A percentile compares a stretch with the other conserved stretches of the same genome.
These are phyloP conservation scores for Fragaria iinumae DNA, from an alignment of 306 rosid species.

Conservation along the genomic window DNA sequence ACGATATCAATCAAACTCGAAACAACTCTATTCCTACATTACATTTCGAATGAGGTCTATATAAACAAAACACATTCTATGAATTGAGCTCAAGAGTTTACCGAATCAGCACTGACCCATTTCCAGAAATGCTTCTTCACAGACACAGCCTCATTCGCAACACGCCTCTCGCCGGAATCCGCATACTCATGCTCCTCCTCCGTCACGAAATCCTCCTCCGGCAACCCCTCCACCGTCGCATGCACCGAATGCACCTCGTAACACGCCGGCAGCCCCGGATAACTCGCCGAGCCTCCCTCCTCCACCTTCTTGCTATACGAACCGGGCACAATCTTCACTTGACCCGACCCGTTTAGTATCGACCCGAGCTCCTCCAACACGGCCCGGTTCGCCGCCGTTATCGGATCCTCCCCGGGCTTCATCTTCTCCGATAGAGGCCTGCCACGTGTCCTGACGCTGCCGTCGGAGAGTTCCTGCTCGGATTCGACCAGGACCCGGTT, in stretches of 20 bases:
- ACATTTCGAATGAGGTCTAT: neutral
- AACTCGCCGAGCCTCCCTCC: conserved; percentile 75
- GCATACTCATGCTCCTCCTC: conserved; percentile 72
- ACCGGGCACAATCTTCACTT: conserved; percentile 52
- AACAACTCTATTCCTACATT: neutral
- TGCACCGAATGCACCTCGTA: conserved; percentile 73
- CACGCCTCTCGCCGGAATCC: conserved; percentile 31
- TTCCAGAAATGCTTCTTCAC: conserved; percentile 93
- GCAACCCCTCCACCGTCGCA: conserved; percentile 71
- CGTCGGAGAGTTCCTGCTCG: conserved; percentile 78
- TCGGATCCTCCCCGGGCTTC: conserved; percentile 81
- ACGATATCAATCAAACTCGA: neutral
- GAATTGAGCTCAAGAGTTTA: conserved; percentile 2
- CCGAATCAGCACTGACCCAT: conserved; percentile 73
- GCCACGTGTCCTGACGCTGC: conserved; percentile 53
- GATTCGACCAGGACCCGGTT: conserved; percentile 53
- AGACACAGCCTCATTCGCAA: conserved; percentile 60
- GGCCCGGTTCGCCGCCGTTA: conserved; percentile 70
- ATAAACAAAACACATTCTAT: neutral
- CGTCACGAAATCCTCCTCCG: conserved; percentile 79
- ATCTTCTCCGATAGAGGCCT: conserved; percentile 93
- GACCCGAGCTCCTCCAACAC: conserved; percentile 88
- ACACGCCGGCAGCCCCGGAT: conserved; percentile 91
- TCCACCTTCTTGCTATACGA: conserved; percentile 73
- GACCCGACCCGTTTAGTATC: conserved; percentile 25